Conservation (phyloP, 768 basidiomycete genomes). For the Mycena filopes region DNA sequence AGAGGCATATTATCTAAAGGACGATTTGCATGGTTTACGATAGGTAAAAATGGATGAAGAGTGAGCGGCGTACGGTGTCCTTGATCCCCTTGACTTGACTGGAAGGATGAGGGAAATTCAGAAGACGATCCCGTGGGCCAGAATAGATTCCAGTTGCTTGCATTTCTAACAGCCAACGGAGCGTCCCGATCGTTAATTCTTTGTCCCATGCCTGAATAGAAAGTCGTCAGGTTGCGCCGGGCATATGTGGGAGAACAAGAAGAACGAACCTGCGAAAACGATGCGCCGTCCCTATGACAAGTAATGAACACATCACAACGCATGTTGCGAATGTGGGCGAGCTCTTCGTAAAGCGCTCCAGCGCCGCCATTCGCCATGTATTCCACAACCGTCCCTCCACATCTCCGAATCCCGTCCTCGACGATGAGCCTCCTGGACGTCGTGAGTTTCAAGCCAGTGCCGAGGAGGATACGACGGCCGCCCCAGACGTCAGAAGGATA, state of each 20-base stretch:
- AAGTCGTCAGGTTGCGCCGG: neutral
- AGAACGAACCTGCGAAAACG: slow-evolving; percentile 70
- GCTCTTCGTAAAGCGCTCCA: slow-evolving; percentile 50
- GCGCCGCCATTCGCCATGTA: slow-evolving; percentile 34
- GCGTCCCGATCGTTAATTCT: slow-evolving; percentile 75
- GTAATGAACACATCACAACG: slow-evolving; percentile 80
- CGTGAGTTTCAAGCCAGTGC: slow-evolving; percentile 64
- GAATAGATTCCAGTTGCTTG: slow-evolving; percentile 68
- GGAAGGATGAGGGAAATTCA: slow-evolving; percentile 86
- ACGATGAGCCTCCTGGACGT: slow-evolving; percentile 63
- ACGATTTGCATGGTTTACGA: neutral
- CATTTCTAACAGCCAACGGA: slow-evolving; percentile 86
- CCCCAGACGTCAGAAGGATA: slow-evolving; percentile 61
- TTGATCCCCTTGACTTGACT: slow-evolving; percentile 62
- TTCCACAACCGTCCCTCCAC: slow-evolving; percentile 61
- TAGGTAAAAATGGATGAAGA: neutral
- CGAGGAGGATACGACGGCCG: slow-evolving; percentile 68
- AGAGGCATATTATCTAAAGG: slow-evolving; percentile 75
- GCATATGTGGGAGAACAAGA: neutral
- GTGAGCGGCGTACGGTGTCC: slow-evolving; percentile 39
- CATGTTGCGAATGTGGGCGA: slow-evolving; percentile 39
- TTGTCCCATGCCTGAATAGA: slow-evolving; percentile 65
- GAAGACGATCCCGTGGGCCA: slow-evolving; percentile 75
- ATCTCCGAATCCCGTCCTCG: slow-evolving; percentile 63
- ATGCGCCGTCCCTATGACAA: slow-evolving; percentile 70